A percentile compares a stretch with the other conserved stretches of the same genome.
These are phyloP conservation scores for Irpex lacteus DNA, from an alignment of 1,284 basidiomycete species.

Conservation along the genomic window DNA sequence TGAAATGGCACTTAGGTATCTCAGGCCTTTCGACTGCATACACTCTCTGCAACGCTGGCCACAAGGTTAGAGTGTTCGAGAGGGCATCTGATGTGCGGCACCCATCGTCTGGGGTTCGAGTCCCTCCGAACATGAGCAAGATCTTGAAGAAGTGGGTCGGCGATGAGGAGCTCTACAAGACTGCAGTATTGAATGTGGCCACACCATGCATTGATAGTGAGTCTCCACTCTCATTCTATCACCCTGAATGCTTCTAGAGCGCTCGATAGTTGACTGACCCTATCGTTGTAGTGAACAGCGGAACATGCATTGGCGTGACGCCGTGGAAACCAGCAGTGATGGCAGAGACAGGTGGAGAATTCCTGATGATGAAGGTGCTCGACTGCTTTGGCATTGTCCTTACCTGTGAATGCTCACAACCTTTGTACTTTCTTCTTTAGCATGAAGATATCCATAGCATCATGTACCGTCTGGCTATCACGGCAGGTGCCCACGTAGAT, in stretches of 20 bases:
- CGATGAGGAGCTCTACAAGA: slow-evolving; percentile 33
- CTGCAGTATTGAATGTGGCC: slow-evolving; percentile 27
- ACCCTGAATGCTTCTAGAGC: not conserved
- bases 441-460: slow-evolving; percentile 39
- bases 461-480: slow-evolving; percentile 37
- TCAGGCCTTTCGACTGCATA: slow-evolving; percentile 50
- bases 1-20: slow-evolving; percentile 19
- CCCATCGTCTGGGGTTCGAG: slow-evolving; percentile 39
- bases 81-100: slow-evolving; percentile 28
- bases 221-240: slow-evolving; percentile 4
- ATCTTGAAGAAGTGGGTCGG: slow-evolving; percentile 52
- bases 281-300: slow-evolving; percentile 36
- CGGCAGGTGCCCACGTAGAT: slow-evolving; percentile 36
- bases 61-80: slow-evolving; percentile 50
- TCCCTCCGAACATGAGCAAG: slow-evolving; percentile 52
- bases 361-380: slow-evolving; percentile 43
- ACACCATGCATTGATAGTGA: slow-evolving; percentile 29
- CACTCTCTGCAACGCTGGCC: slow-evolving; percentile 45
- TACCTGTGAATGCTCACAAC: not conserved
- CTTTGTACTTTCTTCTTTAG: slow-evolving; percentile 5
- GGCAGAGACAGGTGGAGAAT: slow-evolving; percentile 50
- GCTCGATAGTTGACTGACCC: not conserved
- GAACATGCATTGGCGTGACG: slow-evolving; percentile 40
- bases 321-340: slow-evolving; percentile 52
- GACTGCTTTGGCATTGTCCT: not conserved